phyloP scores from a whole-genome alignment of 495 filamentous ascomycete genomes.

The Acidiella bohemica region DNA sequence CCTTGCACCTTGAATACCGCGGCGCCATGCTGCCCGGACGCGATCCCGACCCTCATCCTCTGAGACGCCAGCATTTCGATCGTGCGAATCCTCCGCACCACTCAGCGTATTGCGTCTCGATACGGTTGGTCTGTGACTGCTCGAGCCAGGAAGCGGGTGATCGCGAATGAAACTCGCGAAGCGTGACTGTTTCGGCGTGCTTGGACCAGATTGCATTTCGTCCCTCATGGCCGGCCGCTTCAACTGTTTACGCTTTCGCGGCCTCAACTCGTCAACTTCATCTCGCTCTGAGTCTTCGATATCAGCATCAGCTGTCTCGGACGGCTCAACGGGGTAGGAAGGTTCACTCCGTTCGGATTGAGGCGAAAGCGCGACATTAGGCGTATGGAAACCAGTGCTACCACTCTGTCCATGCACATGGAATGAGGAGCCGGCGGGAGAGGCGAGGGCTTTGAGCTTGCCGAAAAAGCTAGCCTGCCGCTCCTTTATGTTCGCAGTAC shows the following conservation, averaged over 20 bases:
- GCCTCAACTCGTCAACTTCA: conserved; percentile 12
- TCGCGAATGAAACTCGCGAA: conserved; percentile 19
- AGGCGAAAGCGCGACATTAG: conserved; percentile 18
- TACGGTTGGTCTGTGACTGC: conserved; percentile 16
- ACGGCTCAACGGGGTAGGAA: conserved; percentile 17
- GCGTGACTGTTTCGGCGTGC: conserved; percentile 40
- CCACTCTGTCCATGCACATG: conserved; percentile 26
- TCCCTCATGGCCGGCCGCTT: conserved; percentile 21
- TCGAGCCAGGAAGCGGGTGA: conserved; percentile 19
- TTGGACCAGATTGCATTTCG: conserved; percentile 50
- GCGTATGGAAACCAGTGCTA: conserved; percentile 19
- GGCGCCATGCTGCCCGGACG: conserved; percentile 45
- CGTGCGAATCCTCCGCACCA: conserved; percentile 48
- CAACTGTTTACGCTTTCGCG: conserved; percentile 22
- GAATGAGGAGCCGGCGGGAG: conserved; percentile 20
- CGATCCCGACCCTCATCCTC: conserved; percentile 79
- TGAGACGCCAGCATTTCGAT: conserved; percentile 60
- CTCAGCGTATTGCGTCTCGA: conserved; percentile 47
- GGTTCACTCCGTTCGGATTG: conserved; percentile 17
- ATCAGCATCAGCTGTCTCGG: conserved; percentile 26
- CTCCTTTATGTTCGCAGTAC: conserved; percentile 10
- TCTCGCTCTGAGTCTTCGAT: conserved; percentile 29
- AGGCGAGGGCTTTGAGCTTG: conserved; percentile 29
- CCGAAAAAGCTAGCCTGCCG: conserved; percentile 24
- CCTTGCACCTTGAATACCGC: conserved; percentile 40